phyloP scores from a whole-genome alignment of 305 asterid species.

The Withania somnifera region DNA sequence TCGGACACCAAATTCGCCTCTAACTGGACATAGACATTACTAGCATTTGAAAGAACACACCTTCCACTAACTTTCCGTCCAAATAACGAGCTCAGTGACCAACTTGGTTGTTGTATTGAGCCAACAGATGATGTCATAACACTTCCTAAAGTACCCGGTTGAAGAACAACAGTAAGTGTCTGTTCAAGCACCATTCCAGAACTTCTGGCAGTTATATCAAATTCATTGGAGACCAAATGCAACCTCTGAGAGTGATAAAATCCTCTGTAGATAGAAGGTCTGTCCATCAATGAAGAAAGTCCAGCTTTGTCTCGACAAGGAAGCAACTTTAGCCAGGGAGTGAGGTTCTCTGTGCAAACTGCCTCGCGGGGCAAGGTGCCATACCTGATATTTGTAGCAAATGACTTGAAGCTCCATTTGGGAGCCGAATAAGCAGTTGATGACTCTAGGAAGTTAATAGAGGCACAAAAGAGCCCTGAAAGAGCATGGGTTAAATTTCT shows the following conservation, averaged over 20 bases:
- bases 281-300: slow-evolving; percentile 75
- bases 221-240: slow-evolving; percentile 66
- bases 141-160: slow-evolving; percentile 33
- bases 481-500: slow-evolving; percentile 90
- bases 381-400: slow-evolving; percentile 56
- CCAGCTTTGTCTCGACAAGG: slow-evolving; percentile 98
- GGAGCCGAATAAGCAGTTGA: slow-evolving; percentile 80
- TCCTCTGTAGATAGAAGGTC: slow-evolving; percentile 78
- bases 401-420: slow-evolving; percentile 57
- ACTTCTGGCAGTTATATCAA: slow-evolving; percentile 24
- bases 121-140: slow-evolving; percentile 28
- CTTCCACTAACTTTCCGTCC: slow-evolving; percentile 69
- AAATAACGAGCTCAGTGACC: slow-evolving; percentile 85
- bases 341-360: slow-evolving; percentile 97
- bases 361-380: slow-evolving; percentile 99
- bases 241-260: slow-evolving; percentile 86
- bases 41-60: slow-evolving; percentile 68
- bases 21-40: slow-evolving; percentile 70
- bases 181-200: slow-evolving; percentile 75
- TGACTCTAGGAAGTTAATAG: slow-evolving; percentile 85
- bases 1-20: slow-evolving; percentile 52
- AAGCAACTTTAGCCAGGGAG: slow-evolving; percentile 99
- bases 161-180: slow-evolving; percentile 85
- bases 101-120: slow-evolving; percentile 46
- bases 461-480: slow-evolving; percentile 98